Conservation (phyloP, 2,329 filamentous ascomycete genomes). For the Rutstroemia sp. region DNA sequence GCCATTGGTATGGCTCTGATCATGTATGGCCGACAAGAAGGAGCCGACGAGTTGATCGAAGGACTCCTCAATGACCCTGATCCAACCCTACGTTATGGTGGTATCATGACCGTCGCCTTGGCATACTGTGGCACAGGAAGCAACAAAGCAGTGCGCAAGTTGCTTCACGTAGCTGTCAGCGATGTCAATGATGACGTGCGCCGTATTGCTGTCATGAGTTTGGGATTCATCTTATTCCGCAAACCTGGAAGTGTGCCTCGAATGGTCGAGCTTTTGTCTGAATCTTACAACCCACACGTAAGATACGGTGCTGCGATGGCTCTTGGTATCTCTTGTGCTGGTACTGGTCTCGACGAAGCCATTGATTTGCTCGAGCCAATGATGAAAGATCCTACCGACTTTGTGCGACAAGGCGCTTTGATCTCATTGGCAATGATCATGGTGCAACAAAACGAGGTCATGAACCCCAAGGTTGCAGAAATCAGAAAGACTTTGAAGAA, state of each 20-base stretch:
- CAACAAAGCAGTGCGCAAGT: constrained; percentile 96
- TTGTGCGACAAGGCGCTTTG: constrained; percentile 91
- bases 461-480: constrained; percentile 91
- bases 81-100: constrained; percentile 87
- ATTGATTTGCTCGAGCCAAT: constrained; percentile 96
- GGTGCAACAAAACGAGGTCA: constrained; percentile 97
- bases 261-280: constrained; percentile 96
- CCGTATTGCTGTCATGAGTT: constrained; percentile 90
- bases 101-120: constrained; percentile 96
- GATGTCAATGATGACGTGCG: constrained; percentile 98
- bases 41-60: constrained; percentile 89
- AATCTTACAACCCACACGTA: constrained; percentile 98
- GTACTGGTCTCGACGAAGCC: constrained; percentile 90
- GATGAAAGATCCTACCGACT: constrained; percentile 99
- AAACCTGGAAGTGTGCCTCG: constrained; percentile 95
- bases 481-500: constrained; percentile 93
- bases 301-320: constrained; percentile 98
- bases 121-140: constrained; percentile 96
- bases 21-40: constrained; percentile 95
- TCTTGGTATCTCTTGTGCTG: constrained; percentile 93
- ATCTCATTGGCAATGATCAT: constrained; percentile 97
- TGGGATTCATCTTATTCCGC: constrained; percentile 97
- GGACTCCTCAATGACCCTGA: constrained; percentile 89
- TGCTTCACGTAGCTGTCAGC: constrained; percentile 92
- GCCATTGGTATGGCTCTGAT: constrained; percentile 96